Conservation (phyloP, 2,329 filamentous ascomycete species). For the Trichoderma citrinoviride region DNA sequence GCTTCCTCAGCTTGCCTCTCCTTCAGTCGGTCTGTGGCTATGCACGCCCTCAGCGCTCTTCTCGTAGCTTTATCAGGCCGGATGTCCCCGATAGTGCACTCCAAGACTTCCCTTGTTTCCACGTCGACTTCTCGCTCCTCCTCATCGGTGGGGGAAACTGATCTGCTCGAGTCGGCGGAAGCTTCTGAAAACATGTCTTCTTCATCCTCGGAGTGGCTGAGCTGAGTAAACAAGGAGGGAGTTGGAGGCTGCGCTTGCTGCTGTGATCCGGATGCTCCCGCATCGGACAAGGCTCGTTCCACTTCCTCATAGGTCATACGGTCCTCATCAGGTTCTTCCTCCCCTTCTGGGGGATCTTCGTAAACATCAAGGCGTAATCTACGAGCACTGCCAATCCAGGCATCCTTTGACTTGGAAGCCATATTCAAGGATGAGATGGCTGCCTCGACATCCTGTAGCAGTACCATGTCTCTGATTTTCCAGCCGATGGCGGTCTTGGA, state of each 20-base stretch:
- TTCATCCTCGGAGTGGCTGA: slow-evolving; percentile 21
- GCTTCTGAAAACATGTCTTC: slow-evolving; percentile 25
- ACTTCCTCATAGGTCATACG: slow-evolving; percentile 46
- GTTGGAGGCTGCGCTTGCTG: background rate
- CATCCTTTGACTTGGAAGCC: slow-evolving; percentile 36
- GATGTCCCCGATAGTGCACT: slow-evolving; percentile 42
- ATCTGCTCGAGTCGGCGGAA: slow-evolving; percentile 19
- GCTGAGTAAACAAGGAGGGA: background rate
- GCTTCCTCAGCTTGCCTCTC: slow-evolving; percentile 45
- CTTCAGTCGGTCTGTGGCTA: slow-evolving; percentile 42
- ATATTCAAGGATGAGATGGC: slow-evolving; percentile 50
- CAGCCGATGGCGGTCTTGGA: slow-evolving; percentile 41
- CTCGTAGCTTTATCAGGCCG: slow-evolving; percentile 39
- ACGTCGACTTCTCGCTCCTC: slow-evolving; percentile 33
- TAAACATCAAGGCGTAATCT: slow-evolving; percentile 50
- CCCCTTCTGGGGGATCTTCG: slow-evolving; percentile 33
- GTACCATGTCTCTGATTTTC: slow-evolving; percentile 37
- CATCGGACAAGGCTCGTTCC: slow-evolving; percentile 38
- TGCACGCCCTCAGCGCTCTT: slow-evolving; percentile 38
- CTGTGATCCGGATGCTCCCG: background rate
- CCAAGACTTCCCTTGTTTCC: slow-evolving; percentile 45
- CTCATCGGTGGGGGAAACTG: slow-evolving; percentile 25
- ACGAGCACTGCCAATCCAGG: slow-evolving; percentile 50
- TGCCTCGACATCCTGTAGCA: slow-evolving; percentile 47
- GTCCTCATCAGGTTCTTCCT: slow-evolving; percentile 30